Evolutionary conservation across 2,329 filamentous ascomycete species (phyloP), one percentile per base, ranked within the genome.

Genomic region (Colletotrichum camelliae): DNA sequence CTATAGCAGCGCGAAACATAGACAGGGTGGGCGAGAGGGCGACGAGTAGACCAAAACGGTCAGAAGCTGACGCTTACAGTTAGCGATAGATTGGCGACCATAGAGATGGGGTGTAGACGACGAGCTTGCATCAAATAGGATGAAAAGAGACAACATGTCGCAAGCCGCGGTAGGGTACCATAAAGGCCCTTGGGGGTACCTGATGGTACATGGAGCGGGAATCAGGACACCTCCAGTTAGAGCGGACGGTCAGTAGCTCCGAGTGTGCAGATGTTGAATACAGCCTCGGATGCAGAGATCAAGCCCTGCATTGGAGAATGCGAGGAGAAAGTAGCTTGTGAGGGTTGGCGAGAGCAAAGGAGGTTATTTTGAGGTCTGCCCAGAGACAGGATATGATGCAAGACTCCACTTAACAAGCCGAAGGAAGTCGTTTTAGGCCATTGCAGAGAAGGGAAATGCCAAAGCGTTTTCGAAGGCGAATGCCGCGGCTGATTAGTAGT

Each of bases 141-240:
- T 58, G 7, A 16, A 66, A 52, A 61, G 72, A 74, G 60, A 71
- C 64, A 75, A 67, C 70, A 67, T 70, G 71, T 76, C 71, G 74
- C 48, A 75, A 75, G 55, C 60, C 66, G 60, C 57, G 31, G 52
- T 16, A 62, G 21, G 58, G 66, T 67, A 74, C 74, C 52, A 37
- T 16, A 35, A 35, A 57, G 66, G 29, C 24, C 10, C 67, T 33
- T 52, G 18, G 29, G 35, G 39, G 62, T 71, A 76, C 74, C 27
- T 60, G 48, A 33, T 39, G 35, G 21, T 76, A 74, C 74, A 69
- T 35, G 29, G 37, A 37, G 18, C 39, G 24, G 35, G 65, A 27
- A n/a, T 27, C 48, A 31, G 71, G 31, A 61, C 33, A 68, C 24
- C 18, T 70, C 39, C 33, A 31, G 39, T 35, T 15, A 61, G 37